phyloP scores from a whole-genome alignment of 2,329 filamentous ascomycete genomes.

The Exophiala bonariae region DNA sequence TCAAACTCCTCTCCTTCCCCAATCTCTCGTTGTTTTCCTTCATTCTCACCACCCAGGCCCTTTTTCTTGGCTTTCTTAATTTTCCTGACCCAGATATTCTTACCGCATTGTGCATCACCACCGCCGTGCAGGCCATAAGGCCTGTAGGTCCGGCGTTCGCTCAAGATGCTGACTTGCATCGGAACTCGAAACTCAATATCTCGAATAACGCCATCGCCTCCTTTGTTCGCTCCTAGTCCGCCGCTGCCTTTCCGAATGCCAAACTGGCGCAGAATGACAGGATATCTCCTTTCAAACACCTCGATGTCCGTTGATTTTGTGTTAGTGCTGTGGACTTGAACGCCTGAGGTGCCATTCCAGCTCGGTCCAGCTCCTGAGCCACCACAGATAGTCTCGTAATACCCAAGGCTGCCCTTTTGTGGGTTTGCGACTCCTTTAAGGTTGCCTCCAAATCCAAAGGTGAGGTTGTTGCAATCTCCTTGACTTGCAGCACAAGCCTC shows the following conservation, averaged over 20 bases:
- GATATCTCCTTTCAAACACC: conserved; percentile 78
- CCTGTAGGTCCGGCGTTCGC: conserved; percentile 71
- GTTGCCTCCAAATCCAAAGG: conserved; percentile 77
- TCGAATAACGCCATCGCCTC: conserved; percentile 74
- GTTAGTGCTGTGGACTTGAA: conserved; percentile 87
- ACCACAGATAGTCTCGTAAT: conserved; percentile 85
- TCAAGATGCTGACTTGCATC: conserved; percentile 77
- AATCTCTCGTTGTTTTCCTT: conserved; percentile 50
- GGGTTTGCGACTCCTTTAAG: conserved; percentile 31
- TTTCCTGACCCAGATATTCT: conserved; percentile 84
- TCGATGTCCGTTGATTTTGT: conserved; percentile 82
- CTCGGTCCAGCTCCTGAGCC: conserved; percentile 73
- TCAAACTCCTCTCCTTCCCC: conserved; percentile 37
- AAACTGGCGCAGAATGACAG: conserved; percentile 73
- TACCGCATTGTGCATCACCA: conserved; percentile 71
- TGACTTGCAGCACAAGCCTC: conserved; percentile 75
- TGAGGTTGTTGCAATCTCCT: conserved; percentile 81
- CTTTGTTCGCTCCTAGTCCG: conserved; percentile 43
- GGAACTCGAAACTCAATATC: conserved; percentile 84
- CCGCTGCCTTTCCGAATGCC: conserved; percentile 64
- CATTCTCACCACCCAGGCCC: conserved; percentile 40
- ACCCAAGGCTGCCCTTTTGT: conserved; percentile 71
- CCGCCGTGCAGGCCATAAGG: conserved; percentile 86
- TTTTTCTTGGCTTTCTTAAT: conserved; percentile 53
- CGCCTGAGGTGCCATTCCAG: conserved; percentile 75